Evolutionary conservation across 2,329 filamentous ascomycete genomes (phyloP), one percentile per base, ranked within the genome.

Genomic region (Sordariomycetes sp.): DNA sequence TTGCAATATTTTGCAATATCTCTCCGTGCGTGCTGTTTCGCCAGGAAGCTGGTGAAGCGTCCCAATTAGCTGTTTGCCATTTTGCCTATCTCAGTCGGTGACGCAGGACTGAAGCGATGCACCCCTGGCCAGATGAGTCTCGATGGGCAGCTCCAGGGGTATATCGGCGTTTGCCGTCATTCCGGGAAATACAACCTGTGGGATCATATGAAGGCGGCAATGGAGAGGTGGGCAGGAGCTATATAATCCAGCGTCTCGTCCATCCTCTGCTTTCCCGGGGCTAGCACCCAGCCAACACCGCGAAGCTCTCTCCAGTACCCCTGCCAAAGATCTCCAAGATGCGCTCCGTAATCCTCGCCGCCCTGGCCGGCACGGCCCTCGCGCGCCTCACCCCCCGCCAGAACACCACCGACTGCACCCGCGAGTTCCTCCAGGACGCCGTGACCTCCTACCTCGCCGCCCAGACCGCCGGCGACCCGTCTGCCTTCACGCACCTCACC

Each of bases 381-480:
- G 55, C 55, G 24, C n/a, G 7, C 43, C 54, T 20, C 54, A 18
- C 28, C 40, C 34, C 34, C 25, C 55, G 28, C 55, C 55, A 28
- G 10, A 16, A 48, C 11, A 43, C 24, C 22, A 32, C 28, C 28
- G 55, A 50, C 24, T 58, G 56, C 51, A 58, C 56, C 20, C 56
- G 56, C 28, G 56, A 58, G 20, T 58, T 53, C 48, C 56, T 58
- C 51, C 53, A 25, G 35, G 55, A 54, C 37, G 57, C 53, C 35
- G 35, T 52, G n/a, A 12, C 51, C 1, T 58, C 59, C 28, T 67
- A 67, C 59, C 58, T 66, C 18, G 59, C 62, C 5, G 62, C 66
- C 1, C 66, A 67, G 22, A 58, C 60, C 3, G 60, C 61, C 24
- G 65, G 65, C 7, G 62, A 62, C n/a, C 53, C 60, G 24, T 35